Conservation (phyloP, 257 asterid genomes). For the Oldenlandia corymbosa region DNA sequence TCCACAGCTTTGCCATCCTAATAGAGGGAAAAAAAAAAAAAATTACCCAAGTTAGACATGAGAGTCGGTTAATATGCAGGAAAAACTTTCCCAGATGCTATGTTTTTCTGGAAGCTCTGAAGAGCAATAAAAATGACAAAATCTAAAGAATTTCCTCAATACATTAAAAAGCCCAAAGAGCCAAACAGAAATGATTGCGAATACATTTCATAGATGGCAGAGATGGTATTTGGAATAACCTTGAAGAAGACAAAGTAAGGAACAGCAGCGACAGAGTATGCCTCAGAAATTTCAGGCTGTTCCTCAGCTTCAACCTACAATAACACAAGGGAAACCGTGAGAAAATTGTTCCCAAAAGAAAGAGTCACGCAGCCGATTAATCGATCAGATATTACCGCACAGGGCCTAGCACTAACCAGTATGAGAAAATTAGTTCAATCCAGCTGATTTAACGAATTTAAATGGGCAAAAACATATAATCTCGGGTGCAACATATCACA, state of each 20-base stretch:
- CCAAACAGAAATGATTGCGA: not conserved
- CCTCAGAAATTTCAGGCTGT: conserved; percentile 90
- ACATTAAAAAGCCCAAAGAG: not conserved
- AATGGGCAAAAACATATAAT: not conserved
- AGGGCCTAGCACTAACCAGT: too few species aligned
- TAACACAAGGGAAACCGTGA: conserved; percentile 17
- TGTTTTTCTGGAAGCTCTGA: not conserved
- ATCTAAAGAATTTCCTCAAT: not conserved
- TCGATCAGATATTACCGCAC: not conserved
- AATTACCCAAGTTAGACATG: not conserved
- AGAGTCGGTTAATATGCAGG: not conserved
- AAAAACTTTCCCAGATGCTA: not conserved
- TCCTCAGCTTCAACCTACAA: conserved; percentile 96
- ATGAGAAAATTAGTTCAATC: not conserved
- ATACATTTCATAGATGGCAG: not conserved
- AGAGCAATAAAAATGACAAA: not conserved
- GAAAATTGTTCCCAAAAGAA: not conserved
- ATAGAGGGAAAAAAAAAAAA: conserved; percentile 28
- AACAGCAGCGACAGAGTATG: conserved; percentile 77
- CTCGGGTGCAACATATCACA: not conserved
- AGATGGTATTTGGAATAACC: conserved; percentile 33
- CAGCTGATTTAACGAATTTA: not conserved
- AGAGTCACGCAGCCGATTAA: not conserved
- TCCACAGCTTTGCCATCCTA: conserved; percentile 82
- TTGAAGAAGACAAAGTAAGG: conserved; percentile 87